Conservation (phyloP, 2,329 filamentous ascomycete genomes). For the Claviceps humidiphila region DNA sequence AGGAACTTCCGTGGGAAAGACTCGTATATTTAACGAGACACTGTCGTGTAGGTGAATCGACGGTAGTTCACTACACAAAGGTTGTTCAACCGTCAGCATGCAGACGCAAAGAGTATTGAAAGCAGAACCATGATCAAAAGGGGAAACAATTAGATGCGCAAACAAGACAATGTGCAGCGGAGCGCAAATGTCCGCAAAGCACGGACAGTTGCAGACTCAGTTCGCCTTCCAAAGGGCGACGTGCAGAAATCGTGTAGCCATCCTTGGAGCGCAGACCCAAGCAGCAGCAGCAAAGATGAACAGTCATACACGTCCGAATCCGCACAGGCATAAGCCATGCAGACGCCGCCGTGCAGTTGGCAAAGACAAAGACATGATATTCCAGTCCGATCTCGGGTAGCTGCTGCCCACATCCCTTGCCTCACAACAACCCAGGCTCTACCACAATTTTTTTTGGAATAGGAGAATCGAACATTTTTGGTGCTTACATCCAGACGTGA, state of each 20-base stretch:
- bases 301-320: not conserved
- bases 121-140: not conserved
- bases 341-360: not conserved
- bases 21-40: not conserved
- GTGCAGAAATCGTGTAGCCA: slow-evolving; percentile 4
- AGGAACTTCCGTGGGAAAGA: not conserved
- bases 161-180: slow-evolving; percentile 5
- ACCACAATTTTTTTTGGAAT: not conserved
- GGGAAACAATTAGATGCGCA: not conserved
- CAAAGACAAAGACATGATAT: not conserved
- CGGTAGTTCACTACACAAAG: not conserved
- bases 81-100: not conserved
- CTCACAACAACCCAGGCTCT: not conserved
- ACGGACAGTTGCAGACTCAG: slow-evolving; percentile 15
- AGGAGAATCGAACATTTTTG: not conserved
- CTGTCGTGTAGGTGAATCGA: not conserved
- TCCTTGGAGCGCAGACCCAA: not conserved
- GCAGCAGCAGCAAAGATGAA: not conserved
- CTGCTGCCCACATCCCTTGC: not conserved
- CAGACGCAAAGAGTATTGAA: not conserved
- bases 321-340: not conserved
- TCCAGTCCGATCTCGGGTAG: not conserved
- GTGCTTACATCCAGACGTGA: slow-evolving; percentile 1
- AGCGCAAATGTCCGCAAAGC: slow-evolving; percentile 10
- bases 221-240: slow-evolving; percentile 9